Percentiles rank a stretch among this genome's conserved stretches.
phyloP scores from a whole-genome alignment of 305 asterid species.

The Plantago rigida region DNA sequence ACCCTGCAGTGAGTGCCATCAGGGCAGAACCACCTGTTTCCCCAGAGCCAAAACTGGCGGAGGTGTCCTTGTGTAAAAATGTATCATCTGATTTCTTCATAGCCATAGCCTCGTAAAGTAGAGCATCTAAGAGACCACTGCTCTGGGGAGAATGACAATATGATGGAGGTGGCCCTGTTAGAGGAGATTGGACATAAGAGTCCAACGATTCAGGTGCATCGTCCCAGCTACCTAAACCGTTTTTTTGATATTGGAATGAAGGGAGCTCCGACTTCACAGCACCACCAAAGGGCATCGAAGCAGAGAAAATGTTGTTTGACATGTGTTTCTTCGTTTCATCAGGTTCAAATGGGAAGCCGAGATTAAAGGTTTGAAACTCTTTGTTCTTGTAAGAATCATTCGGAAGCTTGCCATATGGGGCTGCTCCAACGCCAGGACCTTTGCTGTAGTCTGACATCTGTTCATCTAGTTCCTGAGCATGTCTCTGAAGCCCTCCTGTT shows the following conservation, averaged over 20 bases:
- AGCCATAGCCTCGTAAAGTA: slow-evolving; percentile 44
- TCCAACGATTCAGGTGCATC: slow-evolving; percentile 39
- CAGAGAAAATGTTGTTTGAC: slow-evolving; percentile 44
- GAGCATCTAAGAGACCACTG: slow-evolving; percentile 51
- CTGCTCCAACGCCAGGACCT: slow-evolving; percentile 25
- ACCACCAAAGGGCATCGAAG: slow-evolving; percentile 43
- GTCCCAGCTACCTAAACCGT: slow-evolving; percentile 36
- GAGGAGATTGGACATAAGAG: slow-evolving; percentile 40
- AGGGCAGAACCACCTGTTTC: slow-evolving; percentile 33
- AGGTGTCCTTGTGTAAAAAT: slow-evolving; percentile 29
- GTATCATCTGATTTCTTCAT: slow-evolving; percentile 34
- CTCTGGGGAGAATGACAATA: slow-evolving; percentile 40
- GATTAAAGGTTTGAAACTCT: slow-evolving; percentile 33
- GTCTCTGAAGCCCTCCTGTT: slow-evolving; percentile 29
- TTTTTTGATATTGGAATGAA: slow-evolving; percentile 55
- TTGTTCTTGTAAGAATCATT: slow-evolving; percentile 29
- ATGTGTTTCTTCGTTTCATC: slow-evolving; percentile 33
- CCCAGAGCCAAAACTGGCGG: slow-evolving; percentile 31
- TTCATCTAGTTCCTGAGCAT: slow-evolving; percentile 34
- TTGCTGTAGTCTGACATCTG: slow-evolving; percentile 31
- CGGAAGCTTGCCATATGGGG: slow-evolving; percentile 30
- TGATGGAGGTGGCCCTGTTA: slow-evolving; percentile 31
- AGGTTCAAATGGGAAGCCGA: slow-evolving; percentile 31
- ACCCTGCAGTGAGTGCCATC: slow-evolving; percentile 28
- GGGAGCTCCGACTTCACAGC: slow-evolving; percentile 72